A percentile compares a stretch with the other conserved stretches of the same genome.
phyloP scores from a whole-genome alignment of 495 filamentous ascomycete genomes.

The Neurospora cerealis region DNA sequence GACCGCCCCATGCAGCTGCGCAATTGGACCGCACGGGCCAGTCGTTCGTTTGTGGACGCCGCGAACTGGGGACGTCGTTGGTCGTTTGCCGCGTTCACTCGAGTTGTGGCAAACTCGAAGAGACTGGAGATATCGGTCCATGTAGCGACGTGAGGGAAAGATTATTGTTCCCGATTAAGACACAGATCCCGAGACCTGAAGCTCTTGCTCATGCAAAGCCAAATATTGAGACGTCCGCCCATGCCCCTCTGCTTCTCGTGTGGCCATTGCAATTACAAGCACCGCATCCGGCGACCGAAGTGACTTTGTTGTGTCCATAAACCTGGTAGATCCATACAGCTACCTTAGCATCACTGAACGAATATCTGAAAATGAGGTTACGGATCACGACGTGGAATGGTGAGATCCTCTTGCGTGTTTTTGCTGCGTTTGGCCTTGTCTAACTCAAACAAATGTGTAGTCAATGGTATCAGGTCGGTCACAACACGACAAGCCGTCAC shows the following conservation, averaged over 20 bases:
- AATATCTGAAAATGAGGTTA: conserved; percentile 48
- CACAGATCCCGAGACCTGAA: neutral
- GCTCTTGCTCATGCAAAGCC: neutral
- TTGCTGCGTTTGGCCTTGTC: conserved; percentile 2
- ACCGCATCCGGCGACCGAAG: neutral
- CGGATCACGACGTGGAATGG: conserved; percentile 90
- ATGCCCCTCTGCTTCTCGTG: neutral
- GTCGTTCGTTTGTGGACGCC: neutral
- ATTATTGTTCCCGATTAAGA: neutral
- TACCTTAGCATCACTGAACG: neutral
- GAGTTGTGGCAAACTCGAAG: neutral
- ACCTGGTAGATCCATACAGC: neutral
- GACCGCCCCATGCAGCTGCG: neutral
- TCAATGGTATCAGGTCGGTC: conserved; percentile 83
- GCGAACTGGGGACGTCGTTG: neutral
- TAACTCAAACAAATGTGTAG: conserved; percentile 29
- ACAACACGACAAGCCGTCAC: neutral
- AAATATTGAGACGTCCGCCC: neutral
- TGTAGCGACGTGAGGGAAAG: neutral
- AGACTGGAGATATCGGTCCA: neutral
- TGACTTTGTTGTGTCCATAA: neutral
- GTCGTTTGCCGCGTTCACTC: neutral
- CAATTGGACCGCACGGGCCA: neutral
- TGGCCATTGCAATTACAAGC: neutral
- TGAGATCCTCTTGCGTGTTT: conserved; percentile 27